Base-by-base conservation (phyloP, 2,329 filamentous ascomycete genomes). In the Penicillium decumbens region DNA sequence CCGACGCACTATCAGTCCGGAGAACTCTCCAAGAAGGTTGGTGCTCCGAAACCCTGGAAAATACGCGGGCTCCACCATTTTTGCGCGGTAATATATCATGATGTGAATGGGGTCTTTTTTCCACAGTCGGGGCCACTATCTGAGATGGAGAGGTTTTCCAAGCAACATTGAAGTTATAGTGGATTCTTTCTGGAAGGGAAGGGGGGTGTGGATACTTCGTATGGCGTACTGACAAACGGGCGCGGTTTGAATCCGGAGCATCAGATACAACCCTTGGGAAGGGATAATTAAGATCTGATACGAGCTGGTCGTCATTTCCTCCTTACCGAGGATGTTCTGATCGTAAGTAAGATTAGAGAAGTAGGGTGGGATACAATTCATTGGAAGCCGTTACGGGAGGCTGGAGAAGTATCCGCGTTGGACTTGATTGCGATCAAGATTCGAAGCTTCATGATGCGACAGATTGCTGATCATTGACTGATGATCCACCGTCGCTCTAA, bases 391-490 rank as follows among this genome's bases (percentile, higher is more conserved):
- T 45, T 45, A 37, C 40, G 40, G 45, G 20, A 25, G 40, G 3
- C 20, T 33, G n/a, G 49, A 42, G 39, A 50, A 37, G 35, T 25
- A 39, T 41, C 49, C 41, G 39, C 49, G 38, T 45, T 38, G 43
- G 40, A 40, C n/a, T 25, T 24, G 46, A 49, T 53, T 50, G 49
- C 43, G 46, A 57, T 57, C 47, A 32, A 23, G 23, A 35, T 38
- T 23, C 37, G 42, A 58, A 57, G 53, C 51, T 58, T 55, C 44
- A 33, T 45, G 43, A 41, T 45, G 32, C 43, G 39, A 29, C 23
- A 43, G 55, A 54, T 53, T 47, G 43, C 51, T 53, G 55, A 59
- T 58, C 56, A 51, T 50, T 30, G 45, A n/a, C 18, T 37, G 46
- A 18, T 18, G 20, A 52, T 58, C 56, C 54, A 58, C 55, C 25